These are phyloP conservation scores for Narthecium ossifragum DNA, from an alignment of 106 monocot species.

Conservation along the genomic window DNA sequence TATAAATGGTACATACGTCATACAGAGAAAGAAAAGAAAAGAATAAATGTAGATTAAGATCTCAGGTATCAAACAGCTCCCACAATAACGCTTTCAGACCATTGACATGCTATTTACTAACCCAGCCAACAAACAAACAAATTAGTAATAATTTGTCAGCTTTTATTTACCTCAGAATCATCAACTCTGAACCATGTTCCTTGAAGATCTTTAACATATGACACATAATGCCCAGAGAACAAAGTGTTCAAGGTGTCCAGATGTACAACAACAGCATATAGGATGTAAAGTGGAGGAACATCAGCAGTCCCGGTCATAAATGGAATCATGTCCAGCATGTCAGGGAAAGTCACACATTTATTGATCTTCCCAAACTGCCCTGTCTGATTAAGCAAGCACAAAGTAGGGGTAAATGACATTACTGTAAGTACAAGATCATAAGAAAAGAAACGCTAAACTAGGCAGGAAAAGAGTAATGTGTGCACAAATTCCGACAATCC, in stretches of 20 bases:
- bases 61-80: no score
- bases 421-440: no score
- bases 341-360: constrained; percentile 89
- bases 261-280: constrained; percentile 94
- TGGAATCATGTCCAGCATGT: constrained; percentile 93
- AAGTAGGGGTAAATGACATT: no score
- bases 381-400: constrained; percentile 35
- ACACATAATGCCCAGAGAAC: constrained; percentile 91
- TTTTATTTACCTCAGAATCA: constrained; percentile 74
- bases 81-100: no score
- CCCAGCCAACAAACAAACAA: neutral
- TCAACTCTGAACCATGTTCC: constrained; percentile 84
- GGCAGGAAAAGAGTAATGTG: no score
- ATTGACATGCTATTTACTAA: no score
- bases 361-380: constrained; percentile 95
- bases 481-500: no score
- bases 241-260: constrained; percentile 84
- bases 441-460: no score
- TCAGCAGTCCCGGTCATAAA: constrained; percentile 77
- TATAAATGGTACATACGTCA: no score
- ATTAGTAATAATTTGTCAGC: neutral
- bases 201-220: constrained; percentile 83
- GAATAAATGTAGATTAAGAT: no score
- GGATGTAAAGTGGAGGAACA: constrained; percentile 77
- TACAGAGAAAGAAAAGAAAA: no score